Evolutionary conservation across 1,284 basidiomycete species (phyloP).

Genomic region (Austroboletus niveus): DNA sequence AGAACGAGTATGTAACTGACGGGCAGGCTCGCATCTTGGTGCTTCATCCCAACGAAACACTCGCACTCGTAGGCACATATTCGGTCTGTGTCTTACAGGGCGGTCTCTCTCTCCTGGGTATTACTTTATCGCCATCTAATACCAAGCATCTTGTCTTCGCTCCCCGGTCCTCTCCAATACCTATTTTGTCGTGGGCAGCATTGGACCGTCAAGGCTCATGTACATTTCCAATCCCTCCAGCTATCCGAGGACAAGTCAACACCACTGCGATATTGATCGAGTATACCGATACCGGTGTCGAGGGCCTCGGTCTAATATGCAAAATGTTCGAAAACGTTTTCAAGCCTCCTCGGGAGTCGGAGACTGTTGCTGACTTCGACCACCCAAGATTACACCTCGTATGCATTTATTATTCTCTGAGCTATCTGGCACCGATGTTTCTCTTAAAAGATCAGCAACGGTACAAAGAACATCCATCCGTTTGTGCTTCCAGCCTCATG

Average conservation of each 20-base stretch:
- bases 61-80: conserved; percentile 62
- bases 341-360: conserved; percentile 39
- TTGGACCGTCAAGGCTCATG: conserved; percentile 24
- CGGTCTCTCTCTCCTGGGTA: conserved; percentile 50
- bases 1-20: background rate
- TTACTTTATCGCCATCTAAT: conserved; percentile 42
- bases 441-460: conserved; percentile 38
- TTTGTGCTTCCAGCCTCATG: conserved; percentile 59
- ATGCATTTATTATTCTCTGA: conserved; percentile 25
- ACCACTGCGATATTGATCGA: conserved; percentile 53
- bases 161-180: conserved; percentile 65
- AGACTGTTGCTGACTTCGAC: conserved; percentile 33
- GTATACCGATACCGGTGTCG: conserved; percentile 53
- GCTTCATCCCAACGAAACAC: conserved; percentile 44
- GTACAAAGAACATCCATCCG: conserved; percentile 45
- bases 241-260: conserved; percentile 16
- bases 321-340: conserved; percentile 61
- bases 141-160: conserved; percentile 54
- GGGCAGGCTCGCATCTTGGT: conserved; percentile 37
- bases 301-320: conserved; percentile 62
- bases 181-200: conserved; percentile 41
- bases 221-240: conserved; percentile 11
- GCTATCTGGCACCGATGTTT: background rate
- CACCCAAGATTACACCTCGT: conserved; percentile 58
- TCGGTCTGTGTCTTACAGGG: conserved; percentile 55